Evolutionary conservation across 2,329 filamentous ascomycete species (phyloP), one percentile per base, ranked within the genome.

Genomic region (Xylaria sp.): DNA sequence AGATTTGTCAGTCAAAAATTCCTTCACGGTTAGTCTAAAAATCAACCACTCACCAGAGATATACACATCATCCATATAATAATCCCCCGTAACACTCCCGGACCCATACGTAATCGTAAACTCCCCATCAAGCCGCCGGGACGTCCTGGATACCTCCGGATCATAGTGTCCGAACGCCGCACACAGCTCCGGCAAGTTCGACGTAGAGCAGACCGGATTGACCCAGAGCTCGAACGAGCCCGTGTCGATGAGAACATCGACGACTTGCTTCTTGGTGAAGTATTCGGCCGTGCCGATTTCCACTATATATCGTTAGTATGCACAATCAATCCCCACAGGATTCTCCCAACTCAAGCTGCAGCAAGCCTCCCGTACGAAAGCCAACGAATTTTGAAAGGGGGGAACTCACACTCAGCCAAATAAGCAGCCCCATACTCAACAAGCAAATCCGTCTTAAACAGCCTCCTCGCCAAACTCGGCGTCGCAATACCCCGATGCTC

Each of bases 221-320:
- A 83, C 78, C 81, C 81, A 83, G 6, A 83, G 75, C 67, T 82
- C 79, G 62, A 78, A 78, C 4, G 81, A 83, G 13, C 81, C 81
- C 0, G 79, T 81, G 60, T 81, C 79, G 57, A 81, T 72, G 44
- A 80, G 73, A 42, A 81, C 77, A 9, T 77, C 75, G 42, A 81
- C 70, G 9, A 66, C 71, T 63, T 81, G 79, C 0, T 71, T 68
- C 4, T 55, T 63, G 1, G 56, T 42, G 6, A 9, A 13, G 9
- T 75, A 72, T 0, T 69, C 74, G 46, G 76, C 74, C 0, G 71
- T 74, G 34, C 79, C 79, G 30, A 80, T 72, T 30, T 72, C 69
- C 47, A 80, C 78, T 80, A 11, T 57, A 47, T 30, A 19, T 16
- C 19, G 52, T 16, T 16, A 16, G 16, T 16, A 16, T 16, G 16